Percentiles rank a stretch among this genome's conserved stretches.
phyloP scores from a whole-genome alignment of 2,329 filamentous ascomycete species.

The Monosporascus sp. region DNA sequence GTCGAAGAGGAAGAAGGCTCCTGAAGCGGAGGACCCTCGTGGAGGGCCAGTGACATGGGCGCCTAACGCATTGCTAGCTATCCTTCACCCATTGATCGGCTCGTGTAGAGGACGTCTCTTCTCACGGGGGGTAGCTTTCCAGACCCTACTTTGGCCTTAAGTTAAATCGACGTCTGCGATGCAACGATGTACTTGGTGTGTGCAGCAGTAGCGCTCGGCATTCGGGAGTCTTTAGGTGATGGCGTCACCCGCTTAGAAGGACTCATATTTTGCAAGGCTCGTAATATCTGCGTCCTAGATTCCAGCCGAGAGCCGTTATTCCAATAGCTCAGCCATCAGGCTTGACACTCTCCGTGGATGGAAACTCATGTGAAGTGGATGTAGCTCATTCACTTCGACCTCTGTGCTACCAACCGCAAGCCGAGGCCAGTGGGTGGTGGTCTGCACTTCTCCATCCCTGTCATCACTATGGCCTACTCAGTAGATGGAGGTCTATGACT shows the following conservation, averaged over 20 bases:
- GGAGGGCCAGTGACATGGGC: too few species aligned
- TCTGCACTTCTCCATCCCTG: constrained; percentile 12
- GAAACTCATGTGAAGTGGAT: constrained; percentile 14
- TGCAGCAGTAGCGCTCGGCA: background rate
- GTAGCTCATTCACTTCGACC: constrained; percentile 11
- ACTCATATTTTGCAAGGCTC: background rate
- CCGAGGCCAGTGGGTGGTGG: background rate
- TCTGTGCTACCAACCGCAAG: constrained; percentile 8
- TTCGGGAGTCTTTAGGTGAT: background rate
- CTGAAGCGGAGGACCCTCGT: too few species aligned
- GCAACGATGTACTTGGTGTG: too few species aligned
- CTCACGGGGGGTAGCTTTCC: too few species aligned
- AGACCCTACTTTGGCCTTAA: too few species aligned
- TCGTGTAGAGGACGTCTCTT: too few species aligned
- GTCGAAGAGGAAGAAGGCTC: too few species aligned
- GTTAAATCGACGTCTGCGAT: too few species aligned
- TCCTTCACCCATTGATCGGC: too few species aligned
- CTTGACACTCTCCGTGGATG: constrained; percentile 12
- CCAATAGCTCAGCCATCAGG: constrained; percentile 10
- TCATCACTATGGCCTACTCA: constrained; percentile 17
- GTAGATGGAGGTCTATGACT: constrained; percentile 15
- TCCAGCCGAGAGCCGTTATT: constrained; percentile 14
- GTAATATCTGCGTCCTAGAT: constrained; percentile 16
- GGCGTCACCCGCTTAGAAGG: background rate
- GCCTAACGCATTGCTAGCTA: too few species aligned